phyloP scores from a whole-genome alignment of 345 rosid species.

The Populus ilicifolia region DNA sequence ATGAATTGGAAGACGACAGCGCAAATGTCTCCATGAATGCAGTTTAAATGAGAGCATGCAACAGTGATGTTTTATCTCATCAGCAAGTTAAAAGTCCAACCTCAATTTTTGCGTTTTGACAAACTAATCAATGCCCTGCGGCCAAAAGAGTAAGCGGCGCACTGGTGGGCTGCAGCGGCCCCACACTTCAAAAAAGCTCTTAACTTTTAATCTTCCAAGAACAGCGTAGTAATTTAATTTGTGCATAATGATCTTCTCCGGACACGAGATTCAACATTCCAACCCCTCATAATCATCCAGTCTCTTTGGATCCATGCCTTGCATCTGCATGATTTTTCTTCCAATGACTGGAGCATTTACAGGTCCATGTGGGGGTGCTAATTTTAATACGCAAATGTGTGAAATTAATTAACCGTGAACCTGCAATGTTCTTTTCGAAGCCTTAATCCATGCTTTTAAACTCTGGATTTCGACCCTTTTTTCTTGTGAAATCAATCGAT shows the following conservation, averaged over 20 bases:
- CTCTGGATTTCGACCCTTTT: no score
- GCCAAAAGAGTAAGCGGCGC: not conserved
- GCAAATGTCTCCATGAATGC: no score
- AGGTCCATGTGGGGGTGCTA: not conserved
- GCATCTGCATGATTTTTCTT: not conserved
- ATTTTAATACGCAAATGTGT: no score
- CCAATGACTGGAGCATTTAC: not conserved
- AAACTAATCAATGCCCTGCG: not conserved
- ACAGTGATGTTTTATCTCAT: no score
- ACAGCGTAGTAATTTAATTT: not conserved
- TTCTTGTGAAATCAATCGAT: no score
- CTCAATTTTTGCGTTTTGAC: not conserved
- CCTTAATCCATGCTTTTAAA: no score
- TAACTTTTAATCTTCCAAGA: not conserved
- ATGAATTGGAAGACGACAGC: no score
- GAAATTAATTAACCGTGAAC: no score
- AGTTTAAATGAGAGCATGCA: no score
- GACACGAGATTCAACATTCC: not conserved
- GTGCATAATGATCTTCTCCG: not conserved
- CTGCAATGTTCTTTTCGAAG: no score
- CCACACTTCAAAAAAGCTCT: not conserved
- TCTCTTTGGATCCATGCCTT: not conserved
- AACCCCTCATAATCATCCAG: not conserved
- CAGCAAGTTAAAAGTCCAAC: not conserved
- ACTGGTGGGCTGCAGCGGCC: not conserved